Base-by-base conservation (phyloP, 1,284 basidiomycete genomes). In the Ganoderma resinaceum region DNA sequence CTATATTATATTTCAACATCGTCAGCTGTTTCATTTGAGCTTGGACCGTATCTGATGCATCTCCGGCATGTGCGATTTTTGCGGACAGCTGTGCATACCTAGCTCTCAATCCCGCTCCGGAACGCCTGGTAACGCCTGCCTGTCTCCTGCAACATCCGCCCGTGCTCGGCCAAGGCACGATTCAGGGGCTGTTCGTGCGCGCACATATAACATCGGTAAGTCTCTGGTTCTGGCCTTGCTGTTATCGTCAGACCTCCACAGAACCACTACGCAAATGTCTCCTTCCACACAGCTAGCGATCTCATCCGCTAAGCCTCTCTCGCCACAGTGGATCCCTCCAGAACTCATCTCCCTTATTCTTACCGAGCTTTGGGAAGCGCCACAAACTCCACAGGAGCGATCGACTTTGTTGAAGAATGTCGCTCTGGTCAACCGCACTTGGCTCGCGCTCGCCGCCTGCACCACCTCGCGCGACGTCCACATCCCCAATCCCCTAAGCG, bases 281-380 rank as follows among this genome's bases (percentile, higher is more conserved):
- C 4, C 58, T 18, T 40, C 23, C 38, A 31, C 31, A 35, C 61
- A 16, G 9, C 53, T 35, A 55, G 14, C 14, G 14, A 26, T 58
- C 8, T 35, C 49, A 4, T 66, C 58, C 46, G 31, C 33, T 2
- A 59, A 46, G 33, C 66, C 61, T 55, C 59, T 49, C 29, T 64
- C 55, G 14, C 33, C 42, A 16, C 69, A 69, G 11, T 70, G 65
- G 59, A 74, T 83, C 16, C 82, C 82, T 8, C 67, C 74, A 26
- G 83, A 85, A 67, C 72, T 84, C 40, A 66, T 80, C 63, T 79
- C 80, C 61, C 67, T 78, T 37, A 81, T 84, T 57, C 68, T 84
- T 62, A 61, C 55, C 18, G 73, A 77, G 31, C 73, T 76, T 33
- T 84, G 83, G 84, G 60, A 70, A 7, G 71, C 75, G 5, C 68